phyloP scores from a whole-genome alignment of 2,329 filamentous ascomycete species.

The Ophiostoma sp. region DNA sequence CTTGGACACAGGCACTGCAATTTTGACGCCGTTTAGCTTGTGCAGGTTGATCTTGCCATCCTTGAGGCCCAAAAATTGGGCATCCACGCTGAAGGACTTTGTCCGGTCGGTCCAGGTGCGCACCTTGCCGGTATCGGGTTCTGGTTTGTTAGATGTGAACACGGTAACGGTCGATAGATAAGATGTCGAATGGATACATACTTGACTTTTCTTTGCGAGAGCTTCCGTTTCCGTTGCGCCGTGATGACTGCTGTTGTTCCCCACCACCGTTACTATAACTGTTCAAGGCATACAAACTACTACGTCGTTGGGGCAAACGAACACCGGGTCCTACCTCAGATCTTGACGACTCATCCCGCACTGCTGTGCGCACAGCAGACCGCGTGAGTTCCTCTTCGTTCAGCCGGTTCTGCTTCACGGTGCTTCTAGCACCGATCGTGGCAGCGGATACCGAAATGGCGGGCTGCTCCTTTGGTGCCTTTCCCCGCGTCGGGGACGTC shows the following conservation, averaged over 20 bases:
- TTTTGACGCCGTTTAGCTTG: conserved; percentile 97
- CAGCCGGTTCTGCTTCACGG: conserved; percentile 68
- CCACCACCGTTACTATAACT: conserved; percentile 43
- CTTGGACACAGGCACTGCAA: conserved; percentile 88
- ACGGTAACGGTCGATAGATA: background rate
- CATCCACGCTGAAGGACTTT: conserved; percentile 94
- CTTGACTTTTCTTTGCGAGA: conserved; percentile 52
- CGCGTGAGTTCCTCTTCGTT: conserved; percentile 82
- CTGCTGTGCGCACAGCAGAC: conserved; percentile 62
- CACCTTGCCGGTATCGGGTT: conserved; percentile 76
- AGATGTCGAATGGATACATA: conserved; percentile 38
- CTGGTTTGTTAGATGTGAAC: conserved; percentile 39
- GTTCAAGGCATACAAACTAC: conserved; percentile 62
- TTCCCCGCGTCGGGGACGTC: conserved; percentile 14
- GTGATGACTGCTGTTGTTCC: conserved; percentile 68
- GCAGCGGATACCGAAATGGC: conserved; percentile 46
- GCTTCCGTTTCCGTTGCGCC: conserved; percentile 40
- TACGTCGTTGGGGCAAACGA: conserved; percentile 68
- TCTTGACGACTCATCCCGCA: conserved; percentile 52
- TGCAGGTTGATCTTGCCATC: conserved; percentile 94
- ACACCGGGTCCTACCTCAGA: conserved; percentile 73
- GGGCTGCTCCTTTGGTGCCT: conserved; percentile 33
- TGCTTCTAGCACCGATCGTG: conserved; percentile 52
- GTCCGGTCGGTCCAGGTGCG: conserved; percentile 93
- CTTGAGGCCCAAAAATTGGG: conserved; percentile 88